Evolutionary conservation across 2,329 filamentous ascomycete genomes (phyloP), one percentile per base, ranked within the genome.

Genomic region (Ophiostoma ips): DNA sequence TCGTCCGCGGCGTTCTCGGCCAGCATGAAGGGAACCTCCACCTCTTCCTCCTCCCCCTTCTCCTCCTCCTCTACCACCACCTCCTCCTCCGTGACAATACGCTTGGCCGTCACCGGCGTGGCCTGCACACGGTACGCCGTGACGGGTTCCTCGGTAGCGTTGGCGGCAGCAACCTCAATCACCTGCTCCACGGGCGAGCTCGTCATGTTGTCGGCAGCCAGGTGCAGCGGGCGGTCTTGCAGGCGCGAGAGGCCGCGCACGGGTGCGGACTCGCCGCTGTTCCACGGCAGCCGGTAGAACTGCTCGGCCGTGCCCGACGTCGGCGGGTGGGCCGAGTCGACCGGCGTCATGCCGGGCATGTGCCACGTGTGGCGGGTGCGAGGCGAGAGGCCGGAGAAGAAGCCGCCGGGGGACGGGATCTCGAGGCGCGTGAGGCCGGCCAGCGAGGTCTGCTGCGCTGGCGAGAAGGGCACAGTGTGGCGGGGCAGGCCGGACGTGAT

Each of bases 231-330:
- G 57, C 67, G 61, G 60, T 50, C 71, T 48, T 58, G 59, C 31
- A 55, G 33, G 45, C 48, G 62, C 16, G 21, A 50, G 11, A 24
- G 66, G 64, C 35, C 62, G 59, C 8, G 66, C 55, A 47, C 70
- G 63, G 19, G 43, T 15, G 30, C 30, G 18, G 38, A 3, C 8
- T 66, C 66, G 24, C 24, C 66, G 56, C 71, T 49, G 51, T n/a
- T 74, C 83, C 88, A 95, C 3, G 89, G 88, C 28, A 83, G 75
- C 55, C 83, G 81, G 67, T 96, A 96, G 60, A 95, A 96, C 55
- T 84, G 79, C 62, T 95, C 87, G 10, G 90, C 90, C n/a, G 84
- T 88, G 30, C 87, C 87, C 1, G 90, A 95, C 0, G 87, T 90
- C 1, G 88, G 88, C 1, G 79, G 79, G 3, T 68, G 66, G 55